phyloP scores from a whole-genome alignment of 768 basidiomycete genomes.

The Trametes elegans region DNA sequence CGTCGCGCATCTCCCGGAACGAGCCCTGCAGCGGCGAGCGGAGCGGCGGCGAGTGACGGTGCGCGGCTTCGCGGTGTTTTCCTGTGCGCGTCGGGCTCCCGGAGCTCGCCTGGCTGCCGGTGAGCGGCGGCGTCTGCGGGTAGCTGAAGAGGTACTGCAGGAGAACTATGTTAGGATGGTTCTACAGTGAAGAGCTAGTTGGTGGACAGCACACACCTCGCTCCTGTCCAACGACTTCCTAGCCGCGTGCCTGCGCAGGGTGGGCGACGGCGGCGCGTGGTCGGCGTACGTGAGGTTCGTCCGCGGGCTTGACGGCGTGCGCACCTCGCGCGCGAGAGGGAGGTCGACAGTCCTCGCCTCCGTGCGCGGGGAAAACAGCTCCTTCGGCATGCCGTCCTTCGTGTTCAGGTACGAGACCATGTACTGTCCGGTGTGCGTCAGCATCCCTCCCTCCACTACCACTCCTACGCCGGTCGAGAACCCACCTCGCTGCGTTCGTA shows the following conservation, averaged over 20 bases:
- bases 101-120: constrained; percentile 25
- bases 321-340: background rate
- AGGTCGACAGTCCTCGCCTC: constrained; percentile 14
- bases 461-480: background rate
- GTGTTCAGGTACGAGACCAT: constrained; percentile 27
- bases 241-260: constrained; percentile 17
- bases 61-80: background rate
- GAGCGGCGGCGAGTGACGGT: background rate
- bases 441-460: no score
- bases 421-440: constrained; percentile 18
- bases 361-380: constrained; percentile 20
- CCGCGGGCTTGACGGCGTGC: constrained; percentile 17
- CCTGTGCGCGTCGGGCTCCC: constrained; percentile 11
- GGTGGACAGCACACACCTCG: constrained; percentile 23
- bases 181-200: background rate
- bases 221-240: constrained; percentile 27
- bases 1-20: constrained; percentile 10
- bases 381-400: constrained; percentile 9
- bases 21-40: constrained; percentile 21
- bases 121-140: constrained; percentile 29
- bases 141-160: constrained; percentile 26
- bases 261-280: constrained; percentile 18
- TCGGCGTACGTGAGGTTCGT: constrained; percentile 5
- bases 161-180: background rate
- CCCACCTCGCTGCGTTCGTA: constrained; percentile 32